Evolutionary conservation across 2,329 filamentous ascomycete genomes (phyloP).

Genomic region (Xylariaceae sp.): DNA sequence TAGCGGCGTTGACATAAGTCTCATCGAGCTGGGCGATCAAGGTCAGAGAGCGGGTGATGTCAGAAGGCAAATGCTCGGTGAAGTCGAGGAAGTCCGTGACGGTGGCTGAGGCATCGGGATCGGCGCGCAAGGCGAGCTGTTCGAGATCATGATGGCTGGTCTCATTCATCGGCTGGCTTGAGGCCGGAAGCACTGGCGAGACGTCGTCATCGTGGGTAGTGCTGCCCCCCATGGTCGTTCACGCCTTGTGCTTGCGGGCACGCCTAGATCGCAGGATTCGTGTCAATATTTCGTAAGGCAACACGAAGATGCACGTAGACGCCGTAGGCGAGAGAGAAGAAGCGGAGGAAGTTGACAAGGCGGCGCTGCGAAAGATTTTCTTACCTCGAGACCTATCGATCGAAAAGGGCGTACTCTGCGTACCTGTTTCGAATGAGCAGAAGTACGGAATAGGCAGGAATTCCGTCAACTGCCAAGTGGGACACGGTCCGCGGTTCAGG

Average conservation of each 20-base stretch:
- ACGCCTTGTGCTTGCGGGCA: neutral
- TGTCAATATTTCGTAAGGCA: neutral
- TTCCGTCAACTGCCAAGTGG: neutral
- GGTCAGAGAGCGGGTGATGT: conserved; percentile 60
- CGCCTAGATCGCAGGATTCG: neutral
- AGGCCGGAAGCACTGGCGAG: conserved; percentile 30
- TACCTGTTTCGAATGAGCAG: neutral
- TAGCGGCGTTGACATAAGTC: conserved; percentile 51
- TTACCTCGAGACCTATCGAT: too few species aligned
- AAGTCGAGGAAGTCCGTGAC: conserved; percentile 66
- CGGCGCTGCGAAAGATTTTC: too few species aligned
- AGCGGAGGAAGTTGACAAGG: neutral
- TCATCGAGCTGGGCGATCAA: conserved; percentile 61
- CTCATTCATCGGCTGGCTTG: conserved; percentile 16
- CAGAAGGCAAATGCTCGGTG: conserved; percentile 63
- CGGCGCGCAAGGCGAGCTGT: conserved; percentile 48
- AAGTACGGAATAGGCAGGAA: neutral
- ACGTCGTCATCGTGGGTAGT: conserved; percentile 24
- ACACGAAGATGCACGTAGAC: neutral
- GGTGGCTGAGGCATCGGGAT: conserved; percentile 64
- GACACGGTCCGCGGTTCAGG: neutral
- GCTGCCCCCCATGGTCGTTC: neutral
- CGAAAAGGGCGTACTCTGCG: neutral
- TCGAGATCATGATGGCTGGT: conserved; percentile 38
- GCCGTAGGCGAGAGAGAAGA: neutral